Conservation (phyloP, 1,284 basidiomycete species). For the Serendipita sp. region DNA sequence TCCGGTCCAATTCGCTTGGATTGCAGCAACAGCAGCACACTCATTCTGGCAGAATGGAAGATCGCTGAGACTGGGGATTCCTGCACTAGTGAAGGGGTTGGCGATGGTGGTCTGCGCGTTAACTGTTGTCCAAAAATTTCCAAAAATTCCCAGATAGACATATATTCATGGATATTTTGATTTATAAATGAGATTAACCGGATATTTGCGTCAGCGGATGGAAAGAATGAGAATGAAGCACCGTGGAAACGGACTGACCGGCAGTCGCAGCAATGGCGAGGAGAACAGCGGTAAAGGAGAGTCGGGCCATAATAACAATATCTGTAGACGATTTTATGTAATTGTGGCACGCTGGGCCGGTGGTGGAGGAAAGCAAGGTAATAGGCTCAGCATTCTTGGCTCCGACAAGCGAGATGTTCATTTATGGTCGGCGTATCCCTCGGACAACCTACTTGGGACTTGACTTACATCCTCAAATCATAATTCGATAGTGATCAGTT, state of each 20-base stretch:
- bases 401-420: neutral
- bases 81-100: neutral
- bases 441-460: no score
- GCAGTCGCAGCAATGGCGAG: neutral
- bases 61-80: neutral
- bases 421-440: neutral
- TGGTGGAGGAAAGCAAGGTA: neutral
- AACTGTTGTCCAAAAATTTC: neutral
- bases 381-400: neutral
- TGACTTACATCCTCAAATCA: no score
- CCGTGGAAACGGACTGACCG: neutral
- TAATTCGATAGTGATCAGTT: no score
- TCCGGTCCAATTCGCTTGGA: neutral
- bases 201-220: no score
- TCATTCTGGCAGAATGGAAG: constrained; percentile 1
- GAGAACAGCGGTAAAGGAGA: neutral
- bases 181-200: no score
- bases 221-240: neutral
- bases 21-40: neutral
- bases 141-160: neutral
- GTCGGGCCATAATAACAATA: neutral
- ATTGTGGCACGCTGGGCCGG: neutral
- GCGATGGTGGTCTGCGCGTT: neutral
- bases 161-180: no score
- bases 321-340: neutral